Base-by-base conservation (phyloP, 75 land plant genomes). In the Pseudotsuga menziesii region DNA sequence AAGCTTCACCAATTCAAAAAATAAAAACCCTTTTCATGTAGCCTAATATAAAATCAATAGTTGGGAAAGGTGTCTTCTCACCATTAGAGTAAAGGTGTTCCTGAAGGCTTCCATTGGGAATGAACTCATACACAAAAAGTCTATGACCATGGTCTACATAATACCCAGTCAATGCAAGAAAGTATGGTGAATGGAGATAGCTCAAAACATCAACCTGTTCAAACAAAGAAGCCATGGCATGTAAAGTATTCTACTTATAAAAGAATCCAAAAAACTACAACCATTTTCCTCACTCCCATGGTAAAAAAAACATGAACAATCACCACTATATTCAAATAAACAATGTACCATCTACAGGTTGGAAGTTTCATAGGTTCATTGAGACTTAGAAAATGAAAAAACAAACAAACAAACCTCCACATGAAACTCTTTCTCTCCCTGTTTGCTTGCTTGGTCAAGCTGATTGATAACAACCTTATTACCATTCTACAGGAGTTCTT, bases 41-140 rank as follows among this genome's bases (percentile, higher is more conserved):
- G 32, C 1, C 32, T 29, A 29, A 29, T 29, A 29, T 29, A 29
- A 29, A 29, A 29, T 0, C 32, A 29, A 29, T 29, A 29, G 32
- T 29, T 29, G 32, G 32, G 32, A 29, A 29, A 29, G 32, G 32
- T 29, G 1, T 0, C 1, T 29, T 29, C 32, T 86, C 85, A 61
- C 70, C 78, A 16, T 67, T 57, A 14, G 92, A 89, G 76, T 90
- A 89, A 36, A 92, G 79, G 77, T 92, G 90, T 76, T 90, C 90
- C 56, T 92, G 95, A 58, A 91, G 83, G 44, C 90, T 89, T 61
- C 97, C 94, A 81, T 94, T 94, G 2, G 88, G 82, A 94, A 94
- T 91, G 87, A 79, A 88, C 74, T 91, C 91, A 79, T 91, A 94
- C 14, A 93, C 94, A 39, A 93, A 78, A 75, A 93, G 69, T 52